Evolutionary conservation across 1,139 yeast genomes (phyloP), one percentile per base, ranked within the genome.

Genomic region (Blastobotrys aristatus): DNA sequence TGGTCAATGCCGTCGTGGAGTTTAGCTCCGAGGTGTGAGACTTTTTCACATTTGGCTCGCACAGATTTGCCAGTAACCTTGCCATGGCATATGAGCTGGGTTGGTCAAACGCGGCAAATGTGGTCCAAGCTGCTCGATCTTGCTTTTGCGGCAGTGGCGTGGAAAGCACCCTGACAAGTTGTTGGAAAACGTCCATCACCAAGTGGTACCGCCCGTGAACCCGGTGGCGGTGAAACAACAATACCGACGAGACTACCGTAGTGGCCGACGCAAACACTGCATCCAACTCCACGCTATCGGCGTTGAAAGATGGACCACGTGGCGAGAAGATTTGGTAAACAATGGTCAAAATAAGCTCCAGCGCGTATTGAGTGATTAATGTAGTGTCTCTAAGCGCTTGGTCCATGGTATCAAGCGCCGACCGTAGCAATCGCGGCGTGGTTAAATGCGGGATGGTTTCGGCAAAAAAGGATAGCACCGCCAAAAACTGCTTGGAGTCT

Each of bases 141-240:
- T 35, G 20, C 43, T 29, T 20, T 10, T 16, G 4, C 2, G 30
- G 22, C 16, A 52, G 43, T 4, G 51, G 49, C 29, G 31, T 32
- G 4, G 53, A 36, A 17, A 58, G 51, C 11, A 53, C 52, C 4
- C 38, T 40, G 32, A 88, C 63, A 42, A 82, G 66, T 1, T 75
- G 63, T 13, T 74, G 69, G 47, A 83, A 71, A 0, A 75, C 64
- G 3, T 71, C 61, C 16, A 78, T 69, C 2, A 88, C 56, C 37
- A 88, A 59, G 61, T 88, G 96, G 58, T 85, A 81, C 61, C 97
- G 79, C 29, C 84, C 79, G 0, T 82, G 71, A 29, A 88, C 67
- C 57, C 90, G 77, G 60, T 71, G 78, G 47, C 96, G 75, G 56
- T 88, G 94, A 60, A 77, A 76, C 22, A 86, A 68, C 11, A 89